A percentile compares a stretch with the other conserved stretches of the same genome.
Conservation (phyloP, 1,139 yeast genomes). For the Candida neerlandica region DNA sequence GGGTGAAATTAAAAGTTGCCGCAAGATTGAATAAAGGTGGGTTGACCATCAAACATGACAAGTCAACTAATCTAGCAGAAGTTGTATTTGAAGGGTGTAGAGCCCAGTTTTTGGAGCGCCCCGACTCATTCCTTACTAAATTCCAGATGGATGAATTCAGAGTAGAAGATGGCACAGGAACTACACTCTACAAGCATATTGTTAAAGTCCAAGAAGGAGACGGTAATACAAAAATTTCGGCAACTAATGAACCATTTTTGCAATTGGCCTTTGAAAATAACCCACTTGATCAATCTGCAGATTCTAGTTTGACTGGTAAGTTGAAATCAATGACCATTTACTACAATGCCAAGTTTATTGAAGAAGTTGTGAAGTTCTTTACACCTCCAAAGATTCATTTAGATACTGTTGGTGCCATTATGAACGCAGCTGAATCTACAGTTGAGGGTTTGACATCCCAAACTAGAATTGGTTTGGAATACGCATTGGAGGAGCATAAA, state of each 20-base stretch:
- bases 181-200: conserved; percentile 76
- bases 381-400: conserved; percentile 83
- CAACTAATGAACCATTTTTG: conserved; percentile 65
- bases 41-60: conserved; percentile 54
- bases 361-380: conserved; percentile 73
- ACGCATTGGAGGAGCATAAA: conserved; percentile 92
- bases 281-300: conserved; percentile 84
- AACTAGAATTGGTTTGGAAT: conserved; percentile 89
- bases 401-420: conserved; percentile 87
- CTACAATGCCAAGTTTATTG: conserved; percentile 80
- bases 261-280: conserved; percentile 80
- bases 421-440: conserved; percentile 95
- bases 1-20: conserved; percentile 65
- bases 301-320: conserved; percentile 71
- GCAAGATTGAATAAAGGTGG: conserved; percentile 80
- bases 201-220: conserved; percentile 65
- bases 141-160: conserved; percentile 79
- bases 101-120: conserved; percentile 72
- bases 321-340: conserved; percentile 87
- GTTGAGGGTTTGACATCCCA: conserved; percentile 89
- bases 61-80: conserved; percentile 62
- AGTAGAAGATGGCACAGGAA: conserved; percentile 83
- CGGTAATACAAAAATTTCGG: background rate
- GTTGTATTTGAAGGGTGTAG: conserved; percentile 82
- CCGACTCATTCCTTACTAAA: conserved; percentile 72